Conservation (phyloP, 257 asterid genomes). For the Hygrophila difformis region DNA sequence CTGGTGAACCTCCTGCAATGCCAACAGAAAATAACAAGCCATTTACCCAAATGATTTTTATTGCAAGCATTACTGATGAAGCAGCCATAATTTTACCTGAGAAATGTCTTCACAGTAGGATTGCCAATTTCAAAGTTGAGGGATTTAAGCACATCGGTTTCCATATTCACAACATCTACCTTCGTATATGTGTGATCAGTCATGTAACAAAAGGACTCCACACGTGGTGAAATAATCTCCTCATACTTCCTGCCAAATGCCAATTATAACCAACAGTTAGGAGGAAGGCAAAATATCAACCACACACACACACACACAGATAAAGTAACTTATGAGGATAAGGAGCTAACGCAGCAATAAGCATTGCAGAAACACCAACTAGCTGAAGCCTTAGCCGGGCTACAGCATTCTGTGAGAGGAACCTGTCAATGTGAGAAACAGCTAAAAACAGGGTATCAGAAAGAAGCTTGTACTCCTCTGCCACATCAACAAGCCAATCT, state of each 20-base stretch:
- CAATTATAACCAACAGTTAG: too few relatives aligned
- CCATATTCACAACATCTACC: slow-evolving; percentile 74
- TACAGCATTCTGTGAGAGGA: slow-evolving; percentile 38
- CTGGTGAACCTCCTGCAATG: slow-evolving; percentile 43
- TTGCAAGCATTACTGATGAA: not conserved
- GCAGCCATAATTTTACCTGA: slow-evolving; percentile 34
- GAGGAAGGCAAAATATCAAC: too few relatives aligned
- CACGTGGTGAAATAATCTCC: slow-evolving; percentile 74
- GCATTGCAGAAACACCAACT: slow-evolving; percentile 94
- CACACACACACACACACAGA: not conserved
- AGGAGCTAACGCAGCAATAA: slow-evolving; percentile 75
- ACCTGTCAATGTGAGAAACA: slow-evolving; percentile 60
- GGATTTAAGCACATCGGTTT: slow-evolving; percentile 59
- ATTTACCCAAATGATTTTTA: slow-evolving; percentile 16
- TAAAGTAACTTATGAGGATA: not conserved
- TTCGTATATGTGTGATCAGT: slow-evolving; percentile 58
- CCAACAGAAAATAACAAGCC: slow-evolving; percentile 4
- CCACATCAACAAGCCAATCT: slow-evolving; percentile 91
- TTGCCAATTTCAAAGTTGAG: slow-evolving; percentile 81
- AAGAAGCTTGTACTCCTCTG: slow-evolving; percentile 78
- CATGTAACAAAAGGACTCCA: slow-evolving; percentile 63
- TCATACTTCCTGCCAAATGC: slow-evolving; percentile 93
- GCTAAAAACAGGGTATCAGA: slow-evolving; percentile 64
- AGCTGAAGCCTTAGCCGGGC: slow-evolving; percentile 66
- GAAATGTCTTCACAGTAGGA: slow-evolving; percentile 70